A percentile compares a stretch with the other conserved stretches of the same genome.
phyloP scores from a whole-genome alignment of 306 rosid species.

The Lathyrus sativus region DNA sequence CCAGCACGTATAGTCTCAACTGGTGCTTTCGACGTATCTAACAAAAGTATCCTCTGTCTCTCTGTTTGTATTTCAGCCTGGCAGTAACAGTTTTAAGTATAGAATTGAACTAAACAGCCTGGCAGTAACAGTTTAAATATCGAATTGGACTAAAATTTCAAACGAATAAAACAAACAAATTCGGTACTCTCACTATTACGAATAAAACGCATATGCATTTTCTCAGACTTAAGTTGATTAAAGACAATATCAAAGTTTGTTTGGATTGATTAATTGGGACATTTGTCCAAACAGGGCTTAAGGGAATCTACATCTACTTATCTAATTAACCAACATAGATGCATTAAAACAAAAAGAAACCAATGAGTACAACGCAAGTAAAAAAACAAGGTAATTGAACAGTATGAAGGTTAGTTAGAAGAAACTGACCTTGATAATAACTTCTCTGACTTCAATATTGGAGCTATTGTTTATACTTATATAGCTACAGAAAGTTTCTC shows the following conservation, averaged over 20 bases:
- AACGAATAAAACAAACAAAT: neutral
- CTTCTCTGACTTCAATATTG: constrained; percentile 79
- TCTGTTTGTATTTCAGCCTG: constrained; percentile 99
- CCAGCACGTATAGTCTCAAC: constrained; percentile 92
- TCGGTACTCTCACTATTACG: neutral
- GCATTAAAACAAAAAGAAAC: neutral
- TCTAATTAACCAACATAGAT: constrained; percentile 19
- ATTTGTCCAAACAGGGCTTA: neutral
- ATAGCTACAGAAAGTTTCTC: constrained; percentile 97
- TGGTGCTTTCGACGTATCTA: constrained; percentile 87
- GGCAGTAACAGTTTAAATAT: neutral
- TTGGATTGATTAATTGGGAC: neutral
- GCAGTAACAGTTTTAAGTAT: neutral
- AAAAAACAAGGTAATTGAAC: neutral
- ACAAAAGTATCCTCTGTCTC: constrained; percentile 85
- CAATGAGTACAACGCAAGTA: constrained; percentile 14
- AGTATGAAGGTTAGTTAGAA: neutral
- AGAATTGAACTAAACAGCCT: too few species aligned
- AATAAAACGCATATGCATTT: neutral
- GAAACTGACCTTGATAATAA: constrained; percentile 66
- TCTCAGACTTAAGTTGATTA: neutral
- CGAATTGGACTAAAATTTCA: neutral
- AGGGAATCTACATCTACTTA: neutral
- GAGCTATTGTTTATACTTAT: constrained; percentile 93
- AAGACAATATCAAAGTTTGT: neutral